These are phyloP conservation scores for Aspergillus sp. DNA, from an alignment of 2,329 filamentous ascomycete species.

Conservation along the genomic window DNA sequence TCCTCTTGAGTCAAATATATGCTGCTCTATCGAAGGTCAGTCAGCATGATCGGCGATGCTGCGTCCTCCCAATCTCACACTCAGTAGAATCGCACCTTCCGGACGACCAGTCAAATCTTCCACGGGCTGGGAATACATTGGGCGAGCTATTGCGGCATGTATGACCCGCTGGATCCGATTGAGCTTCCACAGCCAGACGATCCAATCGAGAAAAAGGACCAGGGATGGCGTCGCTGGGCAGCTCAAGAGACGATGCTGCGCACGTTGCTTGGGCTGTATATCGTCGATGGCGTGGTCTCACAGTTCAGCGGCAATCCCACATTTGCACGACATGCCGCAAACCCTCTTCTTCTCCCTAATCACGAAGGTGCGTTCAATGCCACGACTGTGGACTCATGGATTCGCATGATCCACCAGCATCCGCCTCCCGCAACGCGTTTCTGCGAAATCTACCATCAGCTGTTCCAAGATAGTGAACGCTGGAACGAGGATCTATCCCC, in stretches of 20 bases:
- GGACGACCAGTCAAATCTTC: constrained; percentile 34
- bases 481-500: not conserved
- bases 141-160: constrained; percentile 35
- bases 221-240: constrained; percentile 8
- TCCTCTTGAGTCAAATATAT: constrained; percentile 34
- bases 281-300: constrained; percentile 14
- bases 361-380: not conserved
- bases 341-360: constrained; percentile 7
- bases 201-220: not conserved
- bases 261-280: constrained; percentile 14
- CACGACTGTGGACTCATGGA: not conserved
- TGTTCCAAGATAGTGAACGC: not conserved
- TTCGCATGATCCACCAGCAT: not conserved
- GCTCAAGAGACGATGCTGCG: constrained; percentile 15
- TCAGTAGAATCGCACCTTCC: constrained; percentile 24
- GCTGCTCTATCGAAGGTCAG: constrained; percentile 29
- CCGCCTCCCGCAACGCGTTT: not conserved
- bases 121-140: constrained; percentile 35
- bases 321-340: constrained; percentile 8
- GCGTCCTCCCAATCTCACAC: too few relatives aligned
- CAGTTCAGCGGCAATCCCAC: constrained; percentile 12
- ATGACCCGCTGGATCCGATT: constrained; percentile 3
- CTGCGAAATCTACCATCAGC: not conserved
- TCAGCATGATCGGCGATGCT: too few relatives aligned
- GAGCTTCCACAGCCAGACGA: not conserved